Evolutionary conservation across 768 basidiomycete species (phyloP).

Genomic region (Wakefieldia striispora): DNA sequence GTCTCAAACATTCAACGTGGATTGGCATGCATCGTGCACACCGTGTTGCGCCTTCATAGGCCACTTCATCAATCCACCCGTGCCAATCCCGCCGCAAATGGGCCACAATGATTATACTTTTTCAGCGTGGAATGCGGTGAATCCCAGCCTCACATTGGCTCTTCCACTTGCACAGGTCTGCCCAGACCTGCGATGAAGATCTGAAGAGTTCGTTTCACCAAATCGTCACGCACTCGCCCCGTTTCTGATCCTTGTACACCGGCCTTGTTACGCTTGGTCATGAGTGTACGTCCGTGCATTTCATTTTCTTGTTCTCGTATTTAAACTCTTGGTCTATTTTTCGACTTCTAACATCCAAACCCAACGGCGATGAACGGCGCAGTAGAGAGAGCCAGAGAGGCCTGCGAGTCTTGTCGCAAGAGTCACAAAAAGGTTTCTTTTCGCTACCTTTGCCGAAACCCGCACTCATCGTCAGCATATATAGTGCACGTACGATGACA

Average conservation of each 20-base stretch:
- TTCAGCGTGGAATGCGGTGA: not conserved
- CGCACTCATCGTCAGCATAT: not conserved
- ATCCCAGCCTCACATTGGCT: not conserved
- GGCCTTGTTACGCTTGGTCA: conserved; percentile 2
- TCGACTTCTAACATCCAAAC: conserved; percentile 1
- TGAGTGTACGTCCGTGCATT: conserved; percentile 10
- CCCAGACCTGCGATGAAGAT: conserved; percentile 14
- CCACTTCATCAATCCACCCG: conserved; percentile 2
- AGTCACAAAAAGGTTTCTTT: conserved; percentile 26
- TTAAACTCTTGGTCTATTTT: conserved; percentile 8
- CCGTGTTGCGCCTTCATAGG: conserved; percentile 7
- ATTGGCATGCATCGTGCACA: conserved; percentile 22
- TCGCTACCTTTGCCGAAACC: not conserved
- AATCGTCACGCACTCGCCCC: not conserved
- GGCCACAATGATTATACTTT: conserved; percentile 2
- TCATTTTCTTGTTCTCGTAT: conserved; percentile 15
- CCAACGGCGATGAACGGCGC: conserved; percentile 16
- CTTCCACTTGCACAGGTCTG: not conserved
- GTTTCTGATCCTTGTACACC: conserved; percentile 9
- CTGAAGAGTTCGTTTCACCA: conserved; percentile 10
- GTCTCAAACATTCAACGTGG: conserved; percentile 14
- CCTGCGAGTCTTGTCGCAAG: conserved; percentile 23
- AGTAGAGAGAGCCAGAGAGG: conserved; percentile 25
- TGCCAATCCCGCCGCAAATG: conserved; percentile 4
- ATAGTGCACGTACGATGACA: conserved; percentile 20